Percentiles rank a stretch among this genome's conserved stretches.
Evolutionary conservation across 2,329 filamentous ascomycete genomes (phyloP).

Genomic region (Graphium sp.): DNA sequence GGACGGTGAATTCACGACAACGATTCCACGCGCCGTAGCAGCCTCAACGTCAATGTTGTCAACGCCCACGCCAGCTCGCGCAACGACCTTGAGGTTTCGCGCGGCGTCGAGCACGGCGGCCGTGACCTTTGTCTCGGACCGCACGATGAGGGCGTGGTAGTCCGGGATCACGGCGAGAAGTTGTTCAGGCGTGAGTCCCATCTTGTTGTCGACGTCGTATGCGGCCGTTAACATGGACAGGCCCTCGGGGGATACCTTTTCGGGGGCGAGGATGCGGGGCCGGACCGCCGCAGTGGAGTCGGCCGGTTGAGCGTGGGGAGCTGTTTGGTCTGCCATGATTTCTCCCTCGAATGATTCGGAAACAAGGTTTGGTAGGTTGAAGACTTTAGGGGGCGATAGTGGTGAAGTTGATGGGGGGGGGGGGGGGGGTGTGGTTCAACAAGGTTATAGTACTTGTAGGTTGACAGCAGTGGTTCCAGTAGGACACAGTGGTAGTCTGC

Average conservation of each 20-base stretch:
- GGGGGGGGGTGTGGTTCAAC: no score
- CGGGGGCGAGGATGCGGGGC: conserved; percentile 50
- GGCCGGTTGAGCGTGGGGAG: not conserved
- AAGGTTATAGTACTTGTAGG: no score
- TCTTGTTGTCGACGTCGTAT: conserved; percentile 54
- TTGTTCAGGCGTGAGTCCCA: conserved; percentile 43
- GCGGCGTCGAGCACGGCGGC: conserved; percentile 48
- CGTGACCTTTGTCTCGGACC: conserved; percentile 70
- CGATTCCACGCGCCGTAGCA: conserved; percentile 56
- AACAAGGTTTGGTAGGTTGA: no score
- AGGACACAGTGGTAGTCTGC: no score
- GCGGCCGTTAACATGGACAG: conserved; percentile 48
- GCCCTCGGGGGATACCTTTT: conserved; percentile 68
- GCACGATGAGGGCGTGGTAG: conserved; percentile 64
- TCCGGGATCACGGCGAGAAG: conserved; percentile 48
- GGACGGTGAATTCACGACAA: conserved; percentile 64
- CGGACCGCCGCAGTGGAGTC: conserved; percentile 4
- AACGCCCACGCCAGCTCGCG: conserved; percentile 65
- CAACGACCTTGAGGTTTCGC: conserved; percentile 58
- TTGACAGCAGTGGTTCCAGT: no score
- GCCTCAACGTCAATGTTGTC: conserved; percentile 66
- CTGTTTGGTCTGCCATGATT: no score
- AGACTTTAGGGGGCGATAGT: no score
- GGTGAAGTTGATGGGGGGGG: no score
- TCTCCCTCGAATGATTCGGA: no score